Percentiles rank a stretch among this genome's conserved stretches.
These are phyloP conservation scores for Glycine tomentella DNA, from an alignment of 306 rosid genomes.

Conservation along the genomic window DNA sequence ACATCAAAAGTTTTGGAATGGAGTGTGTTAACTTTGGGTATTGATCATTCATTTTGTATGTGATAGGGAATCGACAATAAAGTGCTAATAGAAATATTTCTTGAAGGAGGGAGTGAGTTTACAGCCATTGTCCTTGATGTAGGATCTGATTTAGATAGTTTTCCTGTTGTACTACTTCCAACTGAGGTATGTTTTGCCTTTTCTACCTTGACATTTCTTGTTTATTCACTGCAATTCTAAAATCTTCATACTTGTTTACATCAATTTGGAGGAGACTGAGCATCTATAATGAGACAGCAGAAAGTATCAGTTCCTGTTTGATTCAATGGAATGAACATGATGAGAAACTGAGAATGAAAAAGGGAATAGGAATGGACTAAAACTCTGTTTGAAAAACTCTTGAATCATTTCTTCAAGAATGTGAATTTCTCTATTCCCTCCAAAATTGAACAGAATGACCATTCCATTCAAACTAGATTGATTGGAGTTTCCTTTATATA, in stretches of 20 bases:
- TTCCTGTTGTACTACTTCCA: slow-evolving; percentile 89
- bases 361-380: slow-evolving; percentile 2
- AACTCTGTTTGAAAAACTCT: background rate
- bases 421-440: slow-evolving; percentile 4
- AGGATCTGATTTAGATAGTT: slow-evolving; percentile 74
- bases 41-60: slow-evolving; percentile 44
- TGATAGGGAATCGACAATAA: slow-evolving; percentile 82
- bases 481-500: background rate
- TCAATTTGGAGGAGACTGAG: background rate
- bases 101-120: slow-evolving; percentile 96
- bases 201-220: slow-evolving; percentile 19
- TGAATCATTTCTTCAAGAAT: background rate
- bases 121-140: slow-evolving; percentile 95
- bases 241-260: slow-evolving; percentile 9
- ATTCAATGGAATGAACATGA: slow-evolving; percentile 8
- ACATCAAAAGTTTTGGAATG: too few species aligned
- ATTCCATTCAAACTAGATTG: slow-evolving; percentile 10
- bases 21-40: slow-evolving; percentile 18
- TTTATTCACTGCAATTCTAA: slow-evolving; percentile 41
- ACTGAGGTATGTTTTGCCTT: slow-evolving; percentile 70
- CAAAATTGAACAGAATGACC: background rate
- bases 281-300: slow-evolving; percentile 15
- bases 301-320: slow-evolving; percentile 24
- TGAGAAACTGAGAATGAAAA: background rate
- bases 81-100: slow-evolving; percentile 87